Evolutionary conservation across 129 eudicot species (phyloP), one percentile per base, ranked within the genome.

Genomic region (Glebionis coronaria): DNA sequence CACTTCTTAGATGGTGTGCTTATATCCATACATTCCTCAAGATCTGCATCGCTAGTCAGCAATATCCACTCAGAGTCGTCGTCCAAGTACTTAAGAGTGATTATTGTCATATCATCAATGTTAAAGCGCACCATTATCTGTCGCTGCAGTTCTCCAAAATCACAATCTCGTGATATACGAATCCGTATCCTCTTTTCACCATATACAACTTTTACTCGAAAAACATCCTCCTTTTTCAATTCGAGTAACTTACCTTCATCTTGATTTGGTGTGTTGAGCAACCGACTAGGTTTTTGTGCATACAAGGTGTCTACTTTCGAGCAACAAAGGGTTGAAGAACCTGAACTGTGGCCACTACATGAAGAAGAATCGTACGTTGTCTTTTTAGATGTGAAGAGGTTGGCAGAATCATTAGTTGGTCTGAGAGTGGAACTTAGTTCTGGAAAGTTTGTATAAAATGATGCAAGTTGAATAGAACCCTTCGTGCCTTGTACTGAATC

Each of bases 31-130:
- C 91, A 85, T 71, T 85, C 91, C 69, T 82, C 81, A 76, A 85
- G 83, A 85, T 85, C 91, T 61, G 75, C 91, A 70, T 85, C 82
- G 31, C 91, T 82, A 18, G 87, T 85, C 64, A 85, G 70, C 12
- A 85, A 78, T 25, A 85, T 82, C 91, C 91, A 85, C 70, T 85
- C 91, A 44, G 74, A 73, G 59, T 85, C 91, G 49, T 85, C 87
- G 58, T 85, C 91, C 77, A 85, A 65, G 67, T 85, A 85, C 85
- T 82, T 85, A 13, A 85, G 60, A 53, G 76, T 69, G 29, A 85
- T 25, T 12, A 50, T 70, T 27, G 71, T 74, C 45, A 70, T 12
- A 57, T 79, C 81, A 13, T 76, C 81, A 19, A 82, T 28, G 55
- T 52, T 59, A 68, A 85, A 82, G 44, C 81, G 82, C 69, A 67